Base-by-base conservation (phyloP, 495 filamentous ascomycete species). In the Glonium stellatum region DNA sequence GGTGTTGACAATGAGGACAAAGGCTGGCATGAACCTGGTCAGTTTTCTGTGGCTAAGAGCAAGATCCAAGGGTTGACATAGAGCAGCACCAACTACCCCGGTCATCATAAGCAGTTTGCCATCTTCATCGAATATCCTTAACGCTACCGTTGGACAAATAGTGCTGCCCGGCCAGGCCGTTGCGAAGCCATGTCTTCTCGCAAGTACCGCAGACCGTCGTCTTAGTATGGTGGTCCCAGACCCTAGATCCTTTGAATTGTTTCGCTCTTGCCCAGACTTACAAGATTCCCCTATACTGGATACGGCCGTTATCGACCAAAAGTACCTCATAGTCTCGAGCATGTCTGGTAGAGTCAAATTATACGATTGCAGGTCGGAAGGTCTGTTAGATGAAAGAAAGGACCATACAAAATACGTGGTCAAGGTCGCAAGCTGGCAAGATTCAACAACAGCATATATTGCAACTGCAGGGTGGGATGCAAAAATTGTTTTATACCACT, bases 391-490 rank as follows among this genome's bases (percentile, higher is more conserved):
- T n/a, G 69, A 62, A 6, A 69, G 82, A 56, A 79, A 74, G 31
- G 81, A 86, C 58, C 86, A 88, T 61, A 63, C 63, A 5, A 88
- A 88, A 68, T 88, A 86, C 67, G 74, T 76, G 5, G 82, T 87
- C 56, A 81, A 81, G 59, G 73, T 83, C 0, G 68, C 78, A 34
- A 72, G 71, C 5, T 72, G 70, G 64, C 67, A 75, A 48, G 67
- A 76, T 46, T 50, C 60, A 15, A 51, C 53, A 13, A 42, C 50
- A 15, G 52, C 70, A 13, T 80, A 81, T 74, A 61, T 87, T 54
- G 82, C 82, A 1, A 87, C 82, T 8, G 84, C 84, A 6, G 83
- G 83, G 3, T 88, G 86, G 82, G 85, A 88, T 65, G 67, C 76
- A 5, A 83, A 76, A 53, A 72, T 88, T 41, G 66, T 76, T 34